These are phyloP conservation scores for Bacidia rubella DNA, from an alignment of 495 filamentous ascomycete genomes.

Conservation along the genomic window DNA sequence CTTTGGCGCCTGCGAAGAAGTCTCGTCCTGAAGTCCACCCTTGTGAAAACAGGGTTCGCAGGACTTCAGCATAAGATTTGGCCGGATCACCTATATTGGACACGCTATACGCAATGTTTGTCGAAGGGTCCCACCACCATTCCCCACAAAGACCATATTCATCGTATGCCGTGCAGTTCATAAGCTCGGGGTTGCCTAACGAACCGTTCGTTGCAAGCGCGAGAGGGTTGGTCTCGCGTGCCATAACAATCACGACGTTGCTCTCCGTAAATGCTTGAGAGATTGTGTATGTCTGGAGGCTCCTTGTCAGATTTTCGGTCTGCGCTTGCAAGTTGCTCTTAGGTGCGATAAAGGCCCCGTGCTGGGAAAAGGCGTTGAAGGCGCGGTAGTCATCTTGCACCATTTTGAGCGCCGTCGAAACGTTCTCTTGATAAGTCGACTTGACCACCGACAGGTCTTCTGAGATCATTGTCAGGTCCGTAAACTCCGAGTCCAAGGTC, in stretches of 20 bases:
- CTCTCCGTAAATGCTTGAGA: slow-evolving; percentile 4
- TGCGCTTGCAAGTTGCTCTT: slow-evolving; percentile 5
- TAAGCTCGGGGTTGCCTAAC: not conserved
- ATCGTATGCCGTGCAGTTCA: slow-evolving; percentile 7
- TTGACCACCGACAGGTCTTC: slow-evolving; percentile 6
- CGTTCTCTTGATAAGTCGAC: slow-evolving; percentile 8
- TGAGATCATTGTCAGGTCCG: slow-evolving; percentile 3
- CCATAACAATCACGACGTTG: not conserved
- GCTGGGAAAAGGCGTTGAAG: slow-evolving; percentile 6
- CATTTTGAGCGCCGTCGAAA: slow-evolving; percentile 8
- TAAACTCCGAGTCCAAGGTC: slow-evolving; percentile 1
- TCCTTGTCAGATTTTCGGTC: slow-evolving; percentile 7
- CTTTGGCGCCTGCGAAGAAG: not conserved
- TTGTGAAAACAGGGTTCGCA: not conserved
- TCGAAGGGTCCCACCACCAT: slow-evolving; percentile 13
- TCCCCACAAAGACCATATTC: slow-evolving; percentile 9
- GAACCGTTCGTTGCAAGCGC: slow-evolving; percentile 2
- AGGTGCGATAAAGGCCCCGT: slow-evolving; percentile 12
- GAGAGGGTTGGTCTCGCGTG: not conserved
- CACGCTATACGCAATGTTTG: not conserved
- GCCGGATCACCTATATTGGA: not conserved
- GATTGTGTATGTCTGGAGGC: slow-evolving; percentile 12
- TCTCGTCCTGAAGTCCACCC: not conserved
- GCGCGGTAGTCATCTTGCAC: slow-evolving; percentile 10
- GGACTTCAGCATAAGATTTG: not conserved